Evolutionary conservation across 345 rosid species (phyloP), one percentile per base, ranked within the genome.

Genomic region (Dipteronia sinensis): DNA sequence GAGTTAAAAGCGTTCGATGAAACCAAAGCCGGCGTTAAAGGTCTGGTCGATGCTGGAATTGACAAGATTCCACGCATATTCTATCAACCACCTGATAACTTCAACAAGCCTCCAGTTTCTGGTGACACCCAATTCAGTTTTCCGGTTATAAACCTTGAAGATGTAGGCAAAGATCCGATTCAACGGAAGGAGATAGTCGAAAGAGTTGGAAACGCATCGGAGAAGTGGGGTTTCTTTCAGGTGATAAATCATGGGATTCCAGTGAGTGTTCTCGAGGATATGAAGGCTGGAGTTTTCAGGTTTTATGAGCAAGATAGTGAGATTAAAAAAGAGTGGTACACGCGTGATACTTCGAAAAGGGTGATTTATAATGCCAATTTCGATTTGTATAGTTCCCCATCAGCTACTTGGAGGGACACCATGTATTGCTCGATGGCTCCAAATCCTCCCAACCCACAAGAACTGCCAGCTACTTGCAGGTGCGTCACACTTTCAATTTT

Each of bases 321-420:
- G 77, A 68, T 58, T 0, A 81, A 81, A 79, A 83, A 79, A 46
- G 34, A 76, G 25, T 78, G 20, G 68, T 79, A 40, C 20, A 31
- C 76, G 3, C 77, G 85, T 2, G 83, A 85, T 67, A 0, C 1
- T 0, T 25, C 51, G 1, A 75, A 74, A 61, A 83, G 20, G 11
- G 67, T 86, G 51, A 69, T 59, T 0, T 88, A 81, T 15, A 80
- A 71, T 6, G 44, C 86, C 68, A 90, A 88, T 25, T 85, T 85
- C 20, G 90, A 90, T 74, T 66, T 90, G 29, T 90, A 73, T 49
- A 82, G 46, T 63, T 68, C 86, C 0, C 47, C 78, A 2, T 81
- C 82, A 0, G 87, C 90, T 0, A 80, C 77, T 72, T 87, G 90
- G 89, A 84, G 89, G 55, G 90, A 90, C 46, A 81, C 89, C 0